Evolutionary conservation across 106 monocot species (phyloP), one percentile per base, ranked within the genome.

Genomic region (Acorus calamus): DNA sequence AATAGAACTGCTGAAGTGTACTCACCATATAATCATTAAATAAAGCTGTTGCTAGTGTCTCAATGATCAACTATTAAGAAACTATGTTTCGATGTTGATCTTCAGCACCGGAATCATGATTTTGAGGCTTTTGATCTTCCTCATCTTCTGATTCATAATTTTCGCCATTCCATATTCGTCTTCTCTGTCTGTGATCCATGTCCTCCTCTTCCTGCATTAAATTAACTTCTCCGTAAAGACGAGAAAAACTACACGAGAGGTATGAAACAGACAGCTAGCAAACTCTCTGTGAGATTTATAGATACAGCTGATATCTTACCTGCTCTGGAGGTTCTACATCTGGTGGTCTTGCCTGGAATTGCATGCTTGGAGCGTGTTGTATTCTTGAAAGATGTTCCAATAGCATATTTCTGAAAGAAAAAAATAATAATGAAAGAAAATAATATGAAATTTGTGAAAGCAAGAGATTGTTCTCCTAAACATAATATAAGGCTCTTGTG

Each of bases 261-360:
- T n/a, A 55, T 28, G 28, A 28, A 28, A 28, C 28, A 28, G 28
- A 28, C 28, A 28, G 28, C 28, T 28, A 28, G 28, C 28, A 28
- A 28, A 28, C 28, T 28, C 28, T 28, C 28, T 28, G 0, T 28
- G 28, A 28, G 28, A 46, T 59, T 51, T 50, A n/a, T n/a, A 12
- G 10, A n/a, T 59, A 8, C 57, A 9, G 55, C n/a, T 2, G 50
- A 45, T 54, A 66, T n/a, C 12, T 10, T 4, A 46, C 46, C 70
- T 77, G 71, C 47, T 77, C 77, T 43, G 77, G 77, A 54, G 77
- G 71, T 60, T 71, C 77, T 61, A 66, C 71, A 46, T 51, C 64
- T 61, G 70, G 77, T 60, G 71, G 77, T 61, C 77, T 77, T 42
- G 59, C 77, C 55, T 77, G 70, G 66, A 77, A 77, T 44, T 71